Percentiles rank a stretch among this genome's conserved stretches.
phyloP scores from a whole-genome alignment of 345 rosid species.

The Hevea brasiliensis region DNA sequence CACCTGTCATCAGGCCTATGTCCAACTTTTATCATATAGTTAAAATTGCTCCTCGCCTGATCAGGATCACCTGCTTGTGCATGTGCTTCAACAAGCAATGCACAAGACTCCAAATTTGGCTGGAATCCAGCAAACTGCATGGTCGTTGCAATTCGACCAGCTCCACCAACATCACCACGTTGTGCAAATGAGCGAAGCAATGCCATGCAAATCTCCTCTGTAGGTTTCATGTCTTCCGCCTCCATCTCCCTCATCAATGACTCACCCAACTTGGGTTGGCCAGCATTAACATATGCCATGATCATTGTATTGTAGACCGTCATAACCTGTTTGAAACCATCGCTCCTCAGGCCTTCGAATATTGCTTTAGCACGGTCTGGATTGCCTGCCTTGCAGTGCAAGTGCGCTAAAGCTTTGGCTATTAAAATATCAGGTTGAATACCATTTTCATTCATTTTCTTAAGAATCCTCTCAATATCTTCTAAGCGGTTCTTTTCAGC shows the following conservation, averaged over 20 bases:
- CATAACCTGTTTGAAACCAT: slow-evolving; percentile 62
- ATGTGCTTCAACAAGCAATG: slow-evolving; percentile 64
- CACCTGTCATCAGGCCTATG: slow-evolving; percentile 62
- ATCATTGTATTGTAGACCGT: slow-evolving; percentile 70
- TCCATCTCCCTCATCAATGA: slow-evolving; percentile 57
- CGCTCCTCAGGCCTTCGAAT: slow-evolving; percentile 55
- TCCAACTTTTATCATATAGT: slow-evolving; percentile 56
- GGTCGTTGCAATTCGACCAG: slow-evolving; percentile 40
- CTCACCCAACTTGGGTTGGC: slow-evolving; percentile 48
- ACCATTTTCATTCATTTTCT: slow-evolving; percentile 68
- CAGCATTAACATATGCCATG: slow-evolving; percentile 67
- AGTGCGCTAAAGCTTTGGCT: slow-evolving; percentile 50
- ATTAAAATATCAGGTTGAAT: slow-evolving; percentile 59
- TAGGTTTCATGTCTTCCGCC: slow-evolving; percentile 43
- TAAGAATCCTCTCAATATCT: slow-evolving; percentile 72
- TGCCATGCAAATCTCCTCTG: slow-evolving; percentile 62
- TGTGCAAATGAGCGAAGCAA: slow-evolving; percentile 65
- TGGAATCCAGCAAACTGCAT: slow-evolving; percentile 51
- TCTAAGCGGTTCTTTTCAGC: slow-evolving; percentile 54
- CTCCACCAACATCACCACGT: slow-evolving; percentile 45
- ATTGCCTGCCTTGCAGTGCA: slow-evolving; percentile 75
- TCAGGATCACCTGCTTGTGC: slow-evolving; percentile 49
- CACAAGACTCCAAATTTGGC: slow-evolving; percentile 49
- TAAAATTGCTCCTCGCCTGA: slow-evolving; percentile 59
- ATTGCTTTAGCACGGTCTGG: slow-evolving; percentile 64